Evolutionary conservation across 768 basidiomycete genomes (phyloP), one percentile per base, ranked within the genome.

Genomic region (Boletus subparvulus): DNA sequence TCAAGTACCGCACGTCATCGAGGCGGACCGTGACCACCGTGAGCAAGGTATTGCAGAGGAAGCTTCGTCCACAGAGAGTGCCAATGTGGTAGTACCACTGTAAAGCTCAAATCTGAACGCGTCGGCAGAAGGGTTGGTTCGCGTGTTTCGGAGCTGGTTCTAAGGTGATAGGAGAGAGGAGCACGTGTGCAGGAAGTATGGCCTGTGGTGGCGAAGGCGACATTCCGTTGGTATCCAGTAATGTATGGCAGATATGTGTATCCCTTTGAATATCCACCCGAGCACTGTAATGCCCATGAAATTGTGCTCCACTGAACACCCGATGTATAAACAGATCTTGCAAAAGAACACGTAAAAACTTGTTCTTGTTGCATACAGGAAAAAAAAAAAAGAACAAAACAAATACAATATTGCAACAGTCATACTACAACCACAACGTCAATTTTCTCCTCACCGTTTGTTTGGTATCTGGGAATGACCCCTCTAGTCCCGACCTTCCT

Each of bases 401-500:
- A 6, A 32, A 32, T 32, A 32, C 30, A 10, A 11, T 10, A 10
- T 32, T 10, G 30, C 30, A 9, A 32, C 30, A 32, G 28, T 28
- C 28, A 11, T n/a, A 3, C 26, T 55, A 57, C 12, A 55, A 11
- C 39, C 46, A 57, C 40, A 55, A 8, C 19, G 5, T 19, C 52
- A 57, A 19, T 4, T 50, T 19, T 13, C 26, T 42, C 46, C 56
- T 55, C 6, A 33, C 46, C 2, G 48, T 40, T 21, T 57, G 52
- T 7, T 57, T 57, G 21, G 52, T 55, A n/a, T 28, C 4, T 26
- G 26, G 26, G 26, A 11, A 55, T 30, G 14, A 55, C 41, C 21
- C 26, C 32, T 47, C 30, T 43, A 3, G 56, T 58, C 19, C 36
- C 47, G 1, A 56, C 56, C 17, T 56, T 58, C 28, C 28, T 58